Evolutionary conservation across 805 yeast genomes (phyloP), one percentile per base, ranked within the genome.

Genomic region (Blastobotrys americana): DNA sequence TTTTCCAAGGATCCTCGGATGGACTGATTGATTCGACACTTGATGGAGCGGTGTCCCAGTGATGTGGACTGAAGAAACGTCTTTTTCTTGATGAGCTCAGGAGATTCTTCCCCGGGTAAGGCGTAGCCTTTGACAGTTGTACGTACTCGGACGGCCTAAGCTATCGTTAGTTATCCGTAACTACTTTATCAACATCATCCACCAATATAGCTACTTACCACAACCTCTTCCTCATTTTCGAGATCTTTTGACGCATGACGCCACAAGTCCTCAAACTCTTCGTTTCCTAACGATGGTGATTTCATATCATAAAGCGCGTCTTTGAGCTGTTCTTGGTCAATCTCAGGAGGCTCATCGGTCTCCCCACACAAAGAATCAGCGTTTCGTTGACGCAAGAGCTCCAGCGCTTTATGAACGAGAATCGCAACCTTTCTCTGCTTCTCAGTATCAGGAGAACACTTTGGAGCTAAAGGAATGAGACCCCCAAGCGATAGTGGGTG

Each of bases 181-280:
- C 15, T 8, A n/a, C 8, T 31, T 5, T 17, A 22, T 15, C 19
- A 31, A 21, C 22, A 34, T 34, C 36, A 15, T 31, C 43, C 31
- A n/a, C n/a, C n/a, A n/a, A n/a, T n/a, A n/a, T n/a, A n/a, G n/a
- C 47, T 48, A 50, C 57, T 49, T 55, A 55, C 58, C 46, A 52
- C 52, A 40, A 55, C 43, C 31, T 55, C 59, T 10, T 50, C 49
- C 20, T 51, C 52, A 72, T 61, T 79, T 85, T 77, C 76, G 50
- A 86, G 70, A 54, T 78, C 81, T 28, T 67, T 59, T 2, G 79
- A 57, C n/a, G 81, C 81, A 54, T 77, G 74, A 20, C 58, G 57
- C 95, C 95, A 87, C 47, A 84, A 70, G 47, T 77, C 82, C 52
- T 82, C 82, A 60, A 83, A 84, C 50, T 85, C 93, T 28, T 77